Evolutionary conservation across 2,329 filamentous ascomycete species (phyloP).

Genomic region (Diplodia scrobiculata): DNA sequence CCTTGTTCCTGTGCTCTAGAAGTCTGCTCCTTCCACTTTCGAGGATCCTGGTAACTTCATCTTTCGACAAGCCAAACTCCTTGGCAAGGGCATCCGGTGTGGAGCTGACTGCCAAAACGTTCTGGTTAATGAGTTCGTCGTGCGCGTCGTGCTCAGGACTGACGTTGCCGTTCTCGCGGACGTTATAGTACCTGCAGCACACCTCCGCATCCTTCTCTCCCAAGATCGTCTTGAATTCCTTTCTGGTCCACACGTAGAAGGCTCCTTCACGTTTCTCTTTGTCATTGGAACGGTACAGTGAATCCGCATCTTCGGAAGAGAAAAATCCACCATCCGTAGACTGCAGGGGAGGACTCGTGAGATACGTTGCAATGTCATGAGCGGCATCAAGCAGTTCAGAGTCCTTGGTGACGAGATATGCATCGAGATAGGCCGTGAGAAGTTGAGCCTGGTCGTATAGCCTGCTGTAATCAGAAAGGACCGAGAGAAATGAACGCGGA

Average conservation of each 20-base stretch:
- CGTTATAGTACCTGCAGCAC: slow-evolving; percentile 80
- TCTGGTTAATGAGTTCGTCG: slow-evolving; percentile 93
- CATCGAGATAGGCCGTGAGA: slow-evolving; percentile 80
- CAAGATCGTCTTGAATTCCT: slow-evolving; percentile 79
- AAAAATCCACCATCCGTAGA: slow-evolving; percentile 74
- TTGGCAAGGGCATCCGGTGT: slow-evolving; percentile 69
- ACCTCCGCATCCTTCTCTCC: slow-evolving; percentile 69
- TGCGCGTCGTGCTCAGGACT: slow-evolving; percentile 79
- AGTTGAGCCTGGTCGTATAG: slow-evolving; percentile 89
- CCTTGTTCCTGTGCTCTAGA: slow-evolving; percentile 68
- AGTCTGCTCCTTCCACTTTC: slow-evolving; percentile 68
- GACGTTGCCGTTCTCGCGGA: slow-evolving; percentile 83
- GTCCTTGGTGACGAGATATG: slow-evolving; percentile 69
- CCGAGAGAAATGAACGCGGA: not conserved
- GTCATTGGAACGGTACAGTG: slow-evolving; percentile 71
- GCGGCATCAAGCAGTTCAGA: slow-evolving; percentile 76
- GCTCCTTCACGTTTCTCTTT: slow-evolving; percentile 85
- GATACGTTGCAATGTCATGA: slow-evolving; percentile 82
- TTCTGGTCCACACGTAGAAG: slow-evolving; percentile 90
- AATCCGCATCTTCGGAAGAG: slow-evolving; percentile 89
- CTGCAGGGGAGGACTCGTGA: slow-evolving; percentile 70
- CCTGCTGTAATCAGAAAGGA: slow-evolving; percentile 33
- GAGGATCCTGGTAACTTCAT: slow-evolving; percentile 69
- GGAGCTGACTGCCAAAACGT: slow-evolving; percentile 74
- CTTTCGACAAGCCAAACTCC: slow-evolving; percentile 71